Conservation (phyloP, 495 filamentous ascomycete genomes). For the Bombardia bombarda region DNA sequence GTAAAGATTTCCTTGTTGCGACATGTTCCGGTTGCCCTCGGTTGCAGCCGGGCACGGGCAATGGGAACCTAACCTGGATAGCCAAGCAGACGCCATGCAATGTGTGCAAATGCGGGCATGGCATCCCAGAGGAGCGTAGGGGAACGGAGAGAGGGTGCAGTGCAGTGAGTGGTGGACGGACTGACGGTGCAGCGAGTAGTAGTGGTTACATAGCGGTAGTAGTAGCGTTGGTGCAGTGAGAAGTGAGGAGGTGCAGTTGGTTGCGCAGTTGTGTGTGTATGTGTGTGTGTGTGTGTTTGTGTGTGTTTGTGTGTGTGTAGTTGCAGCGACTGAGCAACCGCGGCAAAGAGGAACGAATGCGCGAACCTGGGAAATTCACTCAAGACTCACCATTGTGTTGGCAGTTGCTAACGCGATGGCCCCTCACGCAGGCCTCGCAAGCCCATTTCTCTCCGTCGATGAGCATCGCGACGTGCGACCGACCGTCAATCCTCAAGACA, state of each 20-base stretch:
- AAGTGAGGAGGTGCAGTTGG: no score
- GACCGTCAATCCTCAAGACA: background rate
- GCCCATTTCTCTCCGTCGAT: conserved; percentile 86
- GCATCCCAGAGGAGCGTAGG: background rate
- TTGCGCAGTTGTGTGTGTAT: no score
- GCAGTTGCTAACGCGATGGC: conserved; percentile 91
- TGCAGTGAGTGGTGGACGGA: no score
- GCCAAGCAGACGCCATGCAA: conserved; percentile 2
- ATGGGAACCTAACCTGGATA: background rate
- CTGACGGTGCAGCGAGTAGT: no score
- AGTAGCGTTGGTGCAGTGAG: no score
- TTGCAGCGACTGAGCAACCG: no score
- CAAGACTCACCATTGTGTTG: conserved; percentile 83
- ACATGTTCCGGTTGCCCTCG: conserved; percentile 22
- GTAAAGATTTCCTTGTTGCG: no score
- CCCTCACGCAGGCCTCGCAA: conserved; percentile 90
- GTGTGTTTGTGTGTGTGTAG: no score
- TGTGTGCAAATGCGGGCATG: conserved; percentile 1
- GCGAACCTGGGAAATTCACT: conserved; percentile 30
- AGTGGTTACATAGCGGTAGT: no score
- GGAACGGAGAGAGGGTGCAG: no score
- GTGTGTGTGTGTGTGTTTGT: no score
- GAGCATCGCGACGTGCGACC: conserved; percentile 47
- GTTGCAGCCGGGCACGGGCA: conserved; percentile 20
- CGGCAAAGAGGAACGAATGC: conserved; percentile 1